Conservation (phyloP, 208 protist genomes). For the Endotrypanum monterogeii region DNA sequence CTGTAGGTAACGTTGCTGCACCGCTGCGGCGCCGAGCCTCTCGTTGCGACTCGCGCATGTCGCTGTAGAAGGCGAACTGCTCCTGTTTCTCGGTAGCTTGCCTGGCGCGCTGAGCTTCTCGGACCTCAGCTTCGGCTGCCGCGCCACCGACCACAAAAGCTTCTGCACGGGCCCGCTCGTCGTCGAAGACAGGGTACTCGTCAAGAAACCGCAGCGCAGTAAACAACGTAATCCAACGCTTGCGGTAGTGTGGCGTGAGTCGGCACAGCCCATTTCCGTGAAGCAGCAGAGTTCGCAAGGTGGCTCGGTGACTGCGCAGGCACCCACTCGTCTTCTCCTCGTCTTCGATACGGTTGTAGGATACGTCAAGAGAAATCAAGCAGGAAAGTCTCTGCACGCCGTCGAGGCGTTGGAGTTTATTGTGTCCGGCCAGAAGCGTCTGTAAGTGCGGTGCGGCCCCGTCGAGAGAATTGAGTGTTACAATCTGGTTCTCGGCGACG, state of each 20-base stretch:
- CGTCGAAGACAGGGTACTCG: constrained; percentile 62
- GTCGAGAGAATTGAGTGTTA: constrained; percentile 37
- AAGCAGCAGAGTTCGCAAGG: constrained; percentile 78
- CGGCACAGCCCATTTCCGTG: constrained; percentile 77
- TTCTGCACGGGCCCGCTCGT: constrained; percentile 71
- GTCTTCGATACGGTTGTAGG: constrained; percentile 52
- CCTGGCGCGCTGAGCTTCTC: constrained; percentile 28
- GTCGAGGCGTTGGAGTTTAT: constrained; percentile 33
- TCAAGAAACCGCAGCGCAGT: constrained; percentile 71
- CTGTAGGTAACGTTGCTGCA: constrained; percentile 8
- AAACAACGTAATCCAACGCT: constrained; percentile 64
- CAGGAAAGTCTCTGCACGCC: constrained; percentile 14
- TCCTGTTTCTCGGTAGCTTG: constrained; percentile 28
- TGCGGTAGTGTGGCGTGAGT: constrained; percentile 71
- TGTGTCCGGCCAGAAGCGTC: constrained; percentile 63
- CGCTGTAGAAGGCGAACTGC: constrained; percentile 50
- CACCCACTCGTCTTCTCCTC: constrained; percentile 32
- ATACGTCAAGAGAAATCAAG: constrained; percentile 64
- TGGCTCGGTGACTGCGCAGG: constrained; percentile 22
- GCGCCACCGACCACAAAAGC: constrained; percentile 62
- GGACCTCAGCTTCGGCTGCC: constrained; percentile 41
- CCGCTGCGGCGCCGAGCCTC: constrained; percentile 23
- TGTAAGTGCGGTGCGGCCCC: constrained; percentile 43
- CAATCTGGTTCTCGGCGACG: constrained; percentile 82
- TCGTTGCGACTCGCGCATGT: constrained; percentile 21